Evolutionary conservation across 495 filamentous ascomycete genomes (phyloP), one percentile per base, ranked within the genome.

Genomic region (Astrothelium subdiscretum): DNA sequence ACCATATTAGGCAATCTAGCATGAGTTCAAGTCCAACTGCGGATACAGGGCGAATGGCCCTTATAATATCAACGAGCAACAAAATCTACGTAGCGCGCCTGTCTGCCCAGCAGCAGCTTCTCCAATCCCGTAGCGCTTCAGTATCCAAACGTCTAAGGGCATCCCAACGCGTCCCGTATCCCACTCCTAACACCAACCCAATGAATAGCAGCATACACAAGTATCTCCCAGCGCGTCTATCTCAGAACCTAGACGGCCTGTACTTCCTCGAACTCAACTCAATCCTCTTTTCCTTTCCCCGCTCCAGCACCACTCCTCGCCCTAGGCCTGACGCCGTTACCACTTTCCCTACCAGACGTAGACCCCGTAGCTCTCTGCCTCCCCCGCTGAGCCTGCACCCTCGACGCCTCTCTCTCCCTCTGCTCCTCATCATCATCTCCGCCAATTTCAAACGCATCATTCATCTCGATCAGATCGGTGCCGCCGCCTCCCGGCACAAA

Each of bases 401-500:
- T 38, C 51, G 6, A 18, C 3, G 48, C 43, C 31, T 66, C 61
- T 31, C 61, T 57, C 32, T 59, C 64, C 54, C 66, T 38, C 59
- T 64, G 62, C 62, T 67, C 65, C 44, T 66, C 60, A 57, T 54
- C 69, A 35, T 66, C 65, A 59, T 70, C 71, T 10, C 52, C 65
- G 3, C 74, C 74, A 68, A 77, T 70, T 64, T 77, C 74, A 68
- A 77, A 77, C 54, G 72, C 79, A 70, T 92, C 87, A 38, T 84
- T 81, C 60, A 97, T 75, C 74, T 97, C 92, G 68, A 97, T 97
- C 60, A 96, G 72, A 74, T 97, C 92, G 0, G 85, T 84, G 8
- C 74, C 62, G 12, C 78, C 79, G 57, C 65, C 65, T 12, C 70
- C 71, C 70, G 18, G 57, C 65, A 27, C 27, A 31, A 18, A 35